Evolutionary conservation across 768 basidiomycete genomes (phyloP), one percentile per base, ranked within the genome.

Genomic region (Amanita rimosa): DNA sequence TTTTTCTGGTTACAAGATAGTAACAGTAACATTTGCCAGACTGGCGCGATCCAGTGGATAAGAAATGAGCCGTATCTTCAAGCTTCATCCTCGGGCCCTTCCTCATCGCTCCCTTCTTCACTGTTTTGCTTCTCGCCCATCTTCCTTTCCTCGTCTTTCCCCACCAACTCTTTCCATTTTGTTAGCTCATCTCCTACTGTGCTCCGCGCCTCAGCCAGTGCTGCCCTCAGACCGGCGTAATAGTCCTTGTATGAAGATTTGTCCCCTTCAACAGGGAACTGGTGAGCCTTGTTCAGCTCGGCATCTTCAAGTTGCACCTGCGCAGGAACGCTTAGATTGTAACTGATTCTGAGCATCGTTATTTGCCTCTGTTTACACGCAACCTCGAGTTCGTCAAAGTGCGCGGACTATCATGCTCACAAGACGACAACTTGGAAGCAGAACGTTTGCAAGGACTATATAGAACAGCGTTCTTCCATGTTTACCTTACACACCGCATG

Each of bases 131-230:
- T 45, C 16, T 9, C 43, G 14, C 35, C 17, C 35, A 27, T 34
- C 35, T 39, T 45, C 22, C 31, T 10, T 35, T 50, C 43, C 44
- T 44, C 49, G 22, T 49, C 48, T 14, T 50, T 50, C 7, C 49
- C 49, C 17, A 50, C 43, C 14, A 45, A 16, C 19, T 50, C 49
- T 34, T 46, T 50, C 49, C 49, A 50, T 24, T 21, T 50, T 8
- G 49, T 50, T 13, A 50, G 43, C 31, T 50, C 49, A 19, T 50
- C 49, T 14, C 49, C 49, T 4, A 50, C 49, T 13, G 29, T 16
- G 33, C 38, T 44, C 17, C 49, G 16, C 17, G 49, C 49, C 29
- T 26, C 34, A 6, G 43, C 35, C 22, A 50, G 42, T 8, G 43
- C 49, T 10, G 14, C 34, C 27, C 44, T 39, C 4, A 50, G 34